Evolutionary conservation across 2,329 filamentous ascomycete genomes (phyloP).

Genomic region (Neonectria coccinea): DNA sequence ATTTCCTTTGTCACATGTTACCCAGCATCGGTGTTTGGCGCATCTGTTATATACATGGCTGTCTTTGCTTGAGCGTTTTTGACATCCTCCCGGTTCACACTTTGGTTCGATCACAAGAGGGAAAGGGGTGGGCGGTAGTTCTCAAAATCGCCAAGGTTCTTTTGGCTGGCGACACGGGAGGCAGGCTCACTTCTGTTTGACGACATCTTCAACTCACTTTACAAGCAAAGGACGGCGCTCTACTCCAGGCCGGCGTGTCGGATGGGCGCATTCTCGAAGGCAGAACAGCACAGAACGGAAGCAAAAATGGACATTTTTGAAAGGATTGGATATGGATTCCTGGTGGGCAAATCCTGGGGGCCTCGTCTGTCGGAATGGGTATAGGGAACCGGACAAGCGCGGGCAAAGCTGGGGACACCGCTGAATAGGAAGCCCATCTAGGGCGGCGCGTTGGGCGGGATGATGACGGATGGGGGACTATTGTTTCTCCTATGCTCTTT

Average conservation of each 20-base stretch:
- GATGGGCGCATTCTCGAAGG: constrained; percentile 35
- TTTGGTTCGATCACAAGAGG: constrained; percentile 23
- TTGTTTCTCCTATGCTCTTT: background rate
- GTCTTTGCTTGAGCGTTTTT: constrained; percentile 23
- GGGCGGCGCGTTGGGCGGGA: background rate
- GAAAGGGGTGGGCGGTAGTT: constrained; percentile 23
- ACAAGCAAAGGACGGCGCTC: constrained; percentile 26
- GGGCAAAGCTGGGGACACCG: background rate
- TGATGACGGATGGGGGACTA: background rate
- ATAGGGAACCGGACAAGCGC: constrained; percentile 1
- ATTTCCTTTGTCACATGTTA: constrained; percentile 45
- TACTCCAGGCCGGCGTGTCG: constrained; percentile 25
- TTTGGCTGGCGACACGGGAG: constrained; percentile 20
- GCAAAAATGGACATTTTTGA: constrained; percentile 32
- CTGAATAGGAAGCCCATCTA: background rate
- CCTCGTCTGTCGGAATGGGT: constrained; percentile 3
- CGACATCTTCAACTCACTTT: constrained; percentile 23
- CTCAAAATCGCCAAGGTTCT: constrained; percentile 19
- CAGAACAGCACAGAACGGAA: constrained; percentile 33
- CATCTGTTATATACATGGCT: constrained; percentile 43
- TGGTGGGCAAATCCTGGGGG: constrained; percentile 7
- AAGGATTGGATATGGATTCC: constrained; percentile 33
- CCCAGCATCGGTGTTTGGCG: constrained; percentile 51
- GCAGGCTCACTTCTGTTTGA: constrained; percentile 24
- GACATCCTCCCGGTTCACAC: constrained; percentile 27